Percentiles rank a stretch among this genome's conserved stretches.
Conservation (phyloP, 2,329 filamentous ascomycete species). For the Lithohypha guttulata region DNA sequence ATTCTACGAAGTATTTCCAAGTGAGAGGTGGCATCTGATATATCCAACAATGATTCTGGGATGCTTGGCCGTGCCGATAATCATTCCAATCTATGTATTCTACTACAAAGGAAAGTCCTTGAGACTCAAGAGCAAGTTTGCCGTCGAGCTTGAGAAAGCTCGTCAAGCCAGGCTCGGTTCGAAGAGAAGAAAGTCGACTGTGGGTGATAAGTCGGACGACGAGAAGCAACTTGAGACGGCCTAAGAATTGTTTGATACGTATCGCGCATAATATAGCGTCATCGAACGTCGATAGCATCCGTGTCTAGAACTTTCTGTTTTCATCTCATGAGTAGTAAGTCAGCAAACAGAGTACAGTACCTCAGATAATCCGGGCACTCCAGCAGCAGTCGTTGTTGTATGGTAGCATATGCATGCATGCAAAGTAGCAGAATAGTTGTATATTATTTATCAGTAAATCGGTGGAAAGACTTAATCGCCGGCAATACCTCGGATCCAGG, state of each 20-base stretch:
- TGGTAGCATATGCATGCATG: too few relatives aligned
- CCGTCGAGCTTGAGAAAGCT: conserved; percentile 46
- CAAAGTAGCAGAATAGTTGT: too few relatives aligned
- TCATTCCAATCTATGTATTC: conserved; percentile 53
- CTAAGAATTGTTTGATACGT: conserved; percentile 4
- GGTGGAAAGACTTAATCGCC: too few relatives aligned
- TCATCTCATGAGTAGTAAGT: too few relatives aligned
- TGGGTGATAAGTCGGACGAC: not conserved
- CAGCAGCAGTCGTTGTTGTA: too few relatives aligned
- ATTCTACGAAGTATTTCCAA: conserved; percentile 40
- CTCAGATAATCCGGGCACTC: too few relatives aligned
- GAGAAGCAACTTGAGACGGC: conserved; percentile 12
- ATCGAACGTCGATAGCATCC: not conserved
- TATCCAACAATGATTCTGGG: conserved; percentile 49
- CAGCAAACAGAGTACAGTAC: too few relatives aligned
- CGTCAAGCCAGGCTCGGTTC: conserved; percentile 22
- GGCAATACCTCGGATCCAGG: too few relatives aligned
- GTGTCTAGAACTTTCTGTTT: too few relatives aligned
- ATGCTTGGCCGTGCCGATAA: conserved; percentile 49
- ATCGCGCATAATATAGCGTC: conserved; percentile 1
- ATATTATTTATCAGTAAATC: too few relatives aligned
- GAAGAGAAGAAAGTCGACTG: conserved; percentile 11
- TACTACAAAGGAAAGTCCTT: conserved; percentile 53
- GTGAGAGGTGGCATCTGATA: conserved; percentile 23
- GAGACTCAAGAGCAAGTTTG: conserved; percentile 51